Evolutionary conservation across 257 asterid genomes (phyloP).

Genomic region (Rubia yunnanensis): DNA sequence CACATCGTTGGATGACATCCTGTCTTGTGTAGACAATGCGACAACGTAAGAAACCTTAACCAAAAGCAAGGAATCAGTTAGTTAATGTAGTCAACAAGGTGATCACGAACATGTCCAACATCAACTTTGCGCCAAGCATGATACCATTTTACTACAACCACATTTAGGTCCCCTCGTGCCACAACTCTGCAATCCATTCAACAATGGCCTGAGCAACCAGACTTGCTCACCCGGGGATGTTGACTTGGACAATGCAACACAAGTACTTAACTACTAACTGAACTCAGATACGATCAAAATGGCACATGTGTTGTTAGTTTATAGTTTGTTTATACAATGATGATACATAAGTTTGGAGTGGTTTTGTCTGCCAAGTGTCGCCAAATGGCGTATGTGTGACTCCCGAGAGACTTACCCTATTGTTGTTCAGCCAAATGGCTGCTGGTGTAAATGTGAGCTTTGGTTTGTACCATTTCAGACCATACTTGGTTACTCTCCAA

Average conservation of each 20-base stretch:
- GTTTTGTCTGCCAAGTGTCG: slow-evolving; percentile 57
- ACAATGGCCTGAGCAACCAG: slow-evolving; percentile 50
- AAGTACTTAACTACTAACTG: too few species aligned
- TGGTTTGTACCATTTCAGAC: slow-evolving; percentile 52
- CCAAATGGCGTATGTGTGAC: slow-evolving; percentile 47
- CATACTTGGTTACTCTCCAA: slow-evolving; percentile 57
- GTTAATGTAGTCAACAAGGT: slow-evolving; percentile 53
- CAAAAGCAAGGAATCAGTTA: slow-evolving; percentile 58
- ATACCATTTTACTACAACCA: slow-evolving; percentile 59
- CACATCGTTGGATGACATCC: slow-evolving; percentile 75
- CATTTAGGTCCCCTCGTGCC: slow-evolving; percentile 90
- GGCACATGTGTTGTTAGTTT: background rate
- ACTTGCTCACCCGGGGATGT: slow-evolving; percentile 57
- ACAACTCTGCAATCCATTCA: slow-evolving; percentile 69
- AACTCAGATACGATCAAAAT: background rate
- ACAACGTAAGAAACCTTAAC: slow-evolving; percentile 65
- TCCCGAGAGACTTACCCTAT: slow-evolving; percentile 68
- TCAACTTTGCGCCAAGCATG: slow-evolving; percentile 64
- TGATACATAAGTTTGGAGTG: slow-evolving; percentile 54
- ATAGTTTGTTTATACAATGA: too few species aligned
- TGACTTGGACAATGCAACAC: slow-evolving; percentile 66
- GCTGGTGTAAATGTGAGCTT: slow-evolving; percentile 68
- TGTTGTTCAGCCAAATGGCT: slow-evolving; percentile 50
- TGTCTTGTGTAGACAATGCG: slow-evolving; percentile 70
- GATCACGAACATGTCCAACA: slow-evolving; percentile 72